Evolutionary conservation across 2,329 filamentous ascomycete species (phyloP).

Genomic region (Alternaria longipes): DNA sequence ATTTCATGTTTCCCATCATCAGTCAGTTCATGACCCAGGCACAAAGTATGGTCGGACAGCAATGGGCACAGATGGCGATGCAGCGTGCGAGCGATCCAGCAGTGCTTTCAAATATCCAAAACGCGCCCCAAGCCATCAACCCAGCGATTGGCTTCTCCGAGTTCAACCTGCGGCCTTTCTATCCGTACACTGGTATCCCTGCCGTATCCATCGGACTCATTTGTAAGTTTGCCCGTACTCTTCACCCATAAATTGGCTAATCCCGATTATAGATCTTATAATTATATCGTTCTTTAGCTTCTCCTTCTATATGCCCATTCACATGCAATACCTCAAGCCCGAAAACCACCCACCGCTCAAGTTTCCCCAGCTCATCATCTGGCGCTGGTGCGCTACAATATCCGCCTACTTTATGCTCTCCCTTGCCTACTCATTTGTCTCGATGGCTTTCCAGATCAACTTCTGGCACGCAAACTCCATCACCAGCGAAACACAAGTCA

Average conservation of each 20-base stretch:
- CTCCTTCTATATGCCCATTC: conserved; percentile 70
- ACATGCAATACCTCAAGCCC: conserved; percentile 66
- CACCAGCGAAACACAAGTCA: conserved; percentile 56
- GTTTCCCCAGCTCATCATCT: conserved; percentile 66
- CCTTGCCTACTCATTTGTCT: conserved; percentile 70
- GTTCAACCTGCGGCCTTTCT: conserved; percentile 68
- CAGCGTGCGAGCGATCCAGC: conserved; percentile 54
- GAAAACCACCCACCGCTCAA: conserved; percentile 66
- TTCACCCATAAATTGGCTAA: neutral
- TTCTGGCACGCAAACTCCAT: conserved; percentile 58
- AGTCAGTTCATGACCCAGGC: conserved; percentile 57
- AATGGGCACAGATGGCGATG: conserved; percentile 55
- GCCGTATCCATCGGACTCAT: conserved; percentile 71
- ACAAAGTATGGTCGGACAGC: conserved; percentile 58
- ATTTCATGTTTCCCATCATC: conserved; percentile 64
- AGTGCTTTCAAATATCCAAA: conserved; percentile 55
- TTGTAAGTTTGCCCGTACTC: conserved; percentile 41
- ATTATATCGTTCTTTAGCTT: conserved; percentile 74
- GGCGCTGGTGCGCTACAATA: conserved; percentile 66
- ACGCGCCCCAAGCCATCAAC: conserved; percentile 62
- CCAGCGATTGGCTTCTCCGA: conserved; percentile 65
- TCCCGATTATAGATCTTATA: conserved; percentile 59
- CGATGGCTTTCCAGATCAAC: conserved; percentile 69
- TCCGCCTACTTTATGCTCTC: conserved; percentile 69
- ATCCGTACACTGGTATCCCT: conserved; percentile 63